Evolutionary conservation across 441 rosid species (phyloP).

Genomic region (Populus trichocarpa): DNA sequence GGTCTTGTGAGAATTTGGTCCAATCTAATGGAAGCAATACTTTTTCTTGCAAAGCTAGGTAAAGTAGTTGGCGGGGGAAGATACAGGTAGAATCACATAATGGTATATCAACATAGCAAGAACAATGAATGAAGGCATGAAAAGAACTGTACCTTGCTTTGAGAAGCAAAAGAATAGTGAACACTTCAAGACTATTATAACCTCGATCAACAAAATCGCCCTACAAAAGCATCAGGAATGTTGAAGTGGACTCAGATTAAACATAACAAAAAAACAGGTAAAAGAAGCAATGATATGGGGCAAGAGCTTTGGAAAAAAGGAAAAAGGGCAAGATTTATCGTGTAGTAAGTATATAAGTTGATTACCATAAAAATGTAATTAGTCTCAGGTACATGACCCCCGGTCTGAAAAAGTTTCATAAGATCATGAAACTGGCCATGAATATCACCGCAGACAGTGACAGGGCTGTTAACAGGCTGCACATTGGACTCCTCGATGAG

Average conservation of each 20-base stretch:
- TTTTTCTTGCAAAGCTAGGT: background rate
- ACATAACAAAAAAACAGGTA: background rate
- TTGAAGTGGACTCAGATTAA: conserved; percentile 1
- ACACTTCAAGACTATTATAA: conserved; percentile 99
- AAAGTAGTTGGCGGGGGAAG: background rate
- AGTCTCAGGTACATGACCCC: conserved; percentile 98
- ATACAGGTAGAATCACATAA: background rate
- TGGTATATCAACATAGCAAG: background rate
- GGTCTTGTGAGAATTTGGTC: background rate
- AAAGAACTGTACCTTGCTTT: conserved; percentile 74
- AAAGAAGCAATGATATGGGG: background rate
- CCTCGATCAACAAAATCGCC: conserved; percentile 99
- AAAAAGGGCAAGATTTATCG: background rate
- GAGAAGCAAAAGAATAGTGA: conserved; percentile 96
- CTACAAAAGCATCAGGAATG: conserved; percentile 34
- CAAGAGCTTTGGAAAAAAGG: background rate
- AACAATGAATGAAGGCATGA: background rate
- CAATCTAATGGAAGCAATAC: background rate
- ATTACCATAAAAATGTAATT: conserved; percentile 96
- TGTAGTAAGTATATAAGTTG: background rate
- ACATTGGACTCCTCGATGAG: conserved; percentile 98
- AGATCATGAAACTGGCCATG: conserved; percentile 99
- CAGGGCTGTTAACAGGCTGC: conserved; percentile 99
- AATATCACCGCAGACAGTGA: conserved; percentile 97
- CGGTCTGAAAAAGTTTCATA: conserved; percentile 98